Evolutionary conservation across 306 rosid species (phyloP).

Genomic region (barrel medic (Medicago truncatula)): MtrunA17r5.0-ANR NC_053045.1:61215001-61215500

Average conservation of each 20-base stretch:
- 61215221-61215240: conserved; percentile 57
- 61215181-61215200: conserved; percentile 72
- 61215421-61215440: conserved; percentile 59
- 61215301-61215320: neutral
- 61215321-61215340: conserved; percentile 8
- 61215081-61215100: conserved; percentile 29
- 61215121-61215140: neutral
- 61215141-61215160: conserved; percentile 43
- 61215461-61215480: conserved; percentile 41
- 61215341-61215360: conserved; percentile 30
- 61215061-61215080: conserved; percentile 21
- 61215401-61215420: conserved; percentile 79
- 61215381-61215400: conserved; percentile 66
- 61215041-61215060: neutral
- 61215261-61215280: conserved; percentile 46
- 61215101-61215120: conserved; percentile 16
- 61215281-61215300: conserved; percentile 35
- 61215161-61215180: conserved; percentile 66
- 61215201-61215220: conserved; percentile 59
- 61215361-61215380: conserved; percentile 59
- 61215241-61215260: conserved; percentile 70
- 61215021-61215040: conserved; percentile 15
- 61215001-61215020: conserved; percentile 11
- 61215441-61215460: conserved; percentile 7
- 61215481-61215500: conserved; percentile 60